Evolutionary conservation across 2,329 filamentous ascomycete species (phyloP), one percentile per base, ranked within the genome.

Genomic region (Penicillium sp.): DNA sequence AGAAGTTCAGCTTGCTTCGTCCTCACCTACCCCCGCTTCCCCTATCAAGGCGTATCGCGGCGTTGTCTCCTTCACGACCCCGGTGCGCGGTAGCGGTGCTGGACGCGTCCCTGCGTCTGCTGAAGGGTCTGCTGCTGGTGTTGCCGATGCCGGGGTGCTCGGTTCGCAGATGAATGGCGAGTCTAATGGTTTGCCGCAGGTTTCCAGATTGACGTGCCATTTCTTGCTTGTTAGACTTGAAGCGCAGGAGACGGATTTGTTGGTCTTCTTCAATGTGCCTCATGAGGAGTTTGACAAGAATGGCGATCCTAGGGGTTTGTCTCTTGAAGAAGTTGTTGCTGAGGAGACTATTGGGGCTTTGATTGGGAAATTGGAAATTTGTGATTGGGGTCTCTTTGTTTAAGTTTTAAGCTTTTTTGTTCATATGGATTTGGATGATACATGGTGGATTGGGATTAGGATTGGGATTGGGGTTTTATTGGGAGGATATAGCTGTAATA

Each of bases 241-340:
- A 73, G 82, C 84, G 66, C 82, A 91, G 69, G 80, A 79, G 55
- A 93, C 92, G 1, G 93, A 97, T 73, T 77, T 97, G 37, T 78
- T 96, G 44, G 85, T 96, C 59, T 89, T 89, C 38, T 84, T 96
- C 69, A 97, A 96, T 74, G 89, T 96, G 45, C 93, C 92, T 28
- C 88, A 94, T 72, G 86, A 88, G 9, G 86, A 90, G 31, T 84
- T 93, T 54, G 86, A 86, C 16, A 86, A 83, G 69, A 82, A 83
- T 67, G 88, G 87, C 4, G 81, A 84, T 72, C 75, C 89, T 61
- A 86, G 90, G 66, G 87, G 86, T 49, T 82, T 87, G 64, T 83
- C 82, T 6, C 82, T 88, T 36, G 88, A 90, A 69, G 85, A 88
- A 68, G 84, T 76, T 65, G 41, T 70, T 45, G 76, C 70, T 10